Evolutionary conservation across 1,139 yeast genomes (phyloP), one percentile per base, ranked within the genome.

Genomic region (Hemisphaericaspora lyxosophila): DNA sequence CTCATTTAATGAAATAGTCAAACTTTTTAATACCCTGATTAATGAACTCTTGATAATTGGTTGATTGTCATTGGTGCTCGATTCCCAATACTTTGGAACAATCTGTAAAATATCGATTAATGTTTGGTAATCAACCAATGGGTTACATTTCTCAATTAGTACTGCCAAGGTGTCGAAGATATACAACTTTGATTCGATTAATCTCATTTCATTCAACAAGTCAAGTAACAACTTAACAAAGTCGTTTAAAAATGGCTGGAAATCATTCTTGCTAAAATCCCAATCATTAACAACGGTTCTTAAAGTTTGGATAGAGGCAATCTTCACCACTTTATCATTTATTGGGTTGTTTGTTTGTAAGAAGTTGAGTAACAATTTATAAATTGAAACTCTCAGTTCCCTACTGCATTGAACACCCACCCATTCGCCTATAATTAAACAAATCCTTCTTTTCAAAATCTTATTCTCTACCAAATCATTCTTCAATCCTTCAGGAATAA

Each of bases 381-480:
- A 90, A 15, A 87, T 75, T 19, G 67, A 63, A n/a, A 71, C 62
- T 42, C 88, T 63, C 40, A 82, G 78, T 30, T 73, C 78, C 14
- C 73, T 67, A 13, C 82, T 71, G 46, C 87, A 78, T 47, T 82
- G 76, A 4, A 85, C 75, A 1, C 80, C 70, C 4, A 85, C 68
- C 97, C 97, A 92, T 48, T 88, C 95, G 28, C 80, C 73, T 5
- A 89, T 75, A 27, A 92, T 75, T 27, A 86, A 62, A 47, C 94
- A 83, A 5, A 87, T 73, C 45, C 97, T 74, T 51, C 97, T 72
- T 48, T 84, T 78, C 36, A 90, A 64, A n/a, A 90, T 73, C 38
- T 80, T 78, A 36, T 68, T 69, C 41, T 80, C 84, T 0, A 66
- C 47, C 3, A 64, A 51, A 34, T 67, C 70, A 37, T 64, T 64